Base-by-base conservation (phyloP, 305 asterid species). In the Rubia peregrina region DNA sequence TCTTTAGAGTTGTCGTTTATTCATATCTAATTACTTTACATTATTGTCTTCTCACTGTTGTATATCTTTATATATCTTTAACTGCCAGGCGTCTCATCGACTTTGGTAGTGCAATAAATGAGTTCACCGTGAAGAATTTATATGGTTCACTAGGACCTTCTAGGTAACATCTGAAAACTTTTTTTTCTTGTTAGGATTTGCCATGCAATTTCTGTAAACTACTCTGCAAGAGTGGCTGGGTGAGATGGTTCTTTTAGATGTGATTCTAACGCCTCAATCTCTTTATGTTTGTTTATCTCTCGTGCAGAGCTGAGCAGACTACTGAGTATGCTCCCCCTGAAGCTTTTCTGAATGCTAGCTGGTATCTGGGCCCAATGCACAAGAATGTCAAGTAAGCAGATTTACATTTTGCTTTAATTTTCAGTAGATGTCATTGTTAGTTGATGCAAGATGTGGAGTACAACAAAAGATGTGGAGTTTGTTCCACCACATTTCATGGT, bases 31-130 rank as follows among this genome's bases (percentile, higher is more conserved):
- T 2, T 68, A 2, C 40, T 30, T 30, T 46, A 17, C 19, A n/a
- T 49, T n/a, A 30, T 67, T 48, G 57, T 67, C 26, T 43, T 49
- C 71, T 33, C 21, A 11, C 59, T 78, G 56, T 10, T 19, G 40
- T 65, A 65, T 70, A 68, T 76, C 74, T 49, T 72, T 73, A 53
- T 65, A 65, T 71, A 68, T 76, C 74, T 49, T 72, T 73, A 53
- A 60, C 63, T 76, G 65, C 66, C 88, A 95, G 97, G 96, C 98
- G 96, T 78, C 84, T 95, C 76, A 95, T 95, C 79, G 99, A 91
- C 91, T 95, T 95, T 67, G 99, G 98, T 43, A 95, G 99, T 74
- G 95, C 97, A 71, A 83, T 95, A 83, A 90, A 91, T 81, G 97
- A 86, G 80, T 95, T 88, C 83, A 91, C 98, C 4, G 74, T 88